Conservation (phyloP, 2,329 filamentous ascomycete genomes). For the Xylaria arbuscula region DNA sequence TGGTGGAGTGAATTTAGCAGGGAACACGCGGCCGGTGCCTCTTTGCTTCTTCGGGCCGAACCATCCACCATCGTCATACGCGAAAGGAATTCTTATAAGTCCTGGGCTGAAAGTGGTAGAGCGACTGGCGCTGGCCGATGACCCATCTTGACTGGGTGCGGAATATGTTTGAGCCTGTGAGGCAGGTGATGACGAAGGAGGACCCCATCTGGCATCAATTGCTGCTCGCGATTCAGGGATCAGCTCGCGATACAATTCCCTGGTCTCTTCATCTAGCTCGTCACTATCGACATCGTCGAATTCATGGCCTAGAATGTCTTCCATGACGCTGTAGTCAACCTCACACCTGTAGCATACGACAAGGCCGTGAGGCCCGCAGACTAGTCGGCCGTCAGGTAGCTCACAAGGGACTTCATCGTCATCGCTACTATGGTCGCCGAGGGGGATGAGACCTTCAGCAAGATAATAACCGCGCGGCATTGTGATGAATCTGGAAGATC, state of each 20-base stretch:
- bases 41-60: conserved; percentile 24
- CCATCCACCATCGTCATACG: neutral
- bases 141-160: neutral
- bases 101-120: neutral
- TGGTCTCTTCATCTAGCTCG: conserved; percentile 20
- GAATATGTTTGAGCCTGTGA: neutral
- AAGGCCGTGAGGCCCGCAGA: conserved; percentile 51
- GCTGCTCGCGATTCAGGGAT: neutral
- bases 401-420: conserved; percentile 52
- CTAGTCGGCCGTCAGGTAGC: conserved; percentile 52
- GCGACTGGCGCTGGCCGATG: conserved; percentile 11
- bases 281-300: conserved; percentile 23
- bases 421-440: conserved; percentile 46
- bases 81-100: neutral
- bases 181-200: neutral
- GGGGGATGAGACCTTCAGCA: conserved; percentile 45
- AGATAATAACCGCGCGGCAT: conserved; percentile 48
- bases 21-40: conserved; percentile 51
- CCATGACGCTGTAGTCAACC: conserved; percentile 51
- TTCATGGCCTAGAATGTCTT: conserved; percentile 28
- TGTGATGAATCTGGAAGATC: conserved; percentile 19
- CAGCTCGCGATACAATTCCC: neutral
- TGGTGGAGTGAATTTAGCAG: conserved; percentile 49
- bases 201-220: neutral
- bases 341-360: conserved; percentile 50